Base-by-base conservation (phyloP, 768 basidiomycete genomes). In the Pleurotus giganteus region DNA sequence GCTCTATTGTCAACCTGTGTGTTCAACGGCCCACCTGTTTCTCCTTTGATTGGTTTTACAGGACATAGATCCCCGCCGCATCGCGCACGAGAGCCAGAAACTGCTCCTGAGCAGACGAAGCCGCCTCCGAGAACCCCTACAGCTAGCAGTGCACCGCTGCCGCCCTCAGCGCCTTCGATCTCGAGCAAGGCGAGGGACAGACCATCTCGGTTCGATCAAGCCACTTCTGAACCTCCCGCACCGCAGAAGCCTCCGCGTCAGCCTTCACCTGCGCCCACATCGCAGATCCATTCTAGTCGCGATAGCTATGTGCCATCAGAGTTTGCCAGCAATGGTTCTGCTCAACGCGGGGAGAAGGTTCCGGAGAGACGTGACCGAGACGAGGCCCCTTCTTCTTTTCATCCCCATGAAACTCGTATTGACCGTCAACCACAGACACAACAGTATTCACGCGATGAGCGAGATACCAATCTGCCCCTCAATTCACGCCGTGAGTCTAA, bases 61-160 rank as follows among this genome's bases (percentile, higher is more conserved):
- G 82, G 80, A 69, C 70, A 66, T 59, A 76, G 74, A 64, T 78
- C 71, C 46, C 63, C 69, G 34, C 66, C 63, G 54, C 28, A 61
- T 21, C 73, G 67, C 58, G 73, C 72, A 54, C 49, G 58, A 21
- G 54, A 55, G 32, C 34, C 32, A 11, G 36, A 58, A 27, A 32
- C 29, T 39, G 49, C 32, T 32, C 27, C 26, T 11, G 52, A 53
- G 37, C 7, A 15, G 32, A 23, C 6, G 47, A 53, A 39, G 11
- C 11, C 26, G 21, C 31, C 29, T 4, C 31, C 47, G 47, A 31
- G 27, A 31, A 47, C 26, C 24, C 26, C 46, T n/a, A 47, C 27
- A 23, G n/a, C 46, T 13, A 47, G 46, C 46, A 29, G 26, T 8
- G 27, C 21, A 15, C 11, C 43, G 2, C 21, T 55, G 27, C 51